A percentile compares a stretch with the other conserved stretches of the same genome.
These are phyloP conservation scores for Rhododendron molle DNA, from an alignment of 148 eudicot species.

Conservation along the genomic window DNA sequence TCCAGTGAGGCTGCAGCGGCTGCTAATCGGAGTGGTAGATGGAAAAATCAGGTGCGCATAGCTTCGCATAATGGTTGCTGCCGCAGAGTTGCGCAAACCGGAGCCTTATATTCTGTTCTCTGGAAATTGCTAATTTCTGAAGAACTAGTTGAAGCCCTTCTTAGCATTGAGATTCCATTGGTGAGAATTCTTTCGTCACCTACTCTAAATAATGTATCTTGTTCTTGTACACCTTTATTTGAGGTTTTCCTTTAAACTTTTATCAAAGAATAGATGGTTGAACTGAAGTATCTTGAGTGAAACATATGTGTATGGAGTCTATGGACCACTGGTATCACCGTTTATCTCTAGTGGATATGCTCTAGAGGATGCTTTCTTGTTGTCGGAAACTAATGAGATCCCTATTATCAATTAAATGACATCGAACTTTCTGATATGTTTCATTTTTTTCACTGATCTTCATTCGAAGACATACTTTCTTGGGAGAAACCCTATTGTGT, in stretches of 20 bases:
- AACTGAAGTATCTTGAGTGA: neutral
- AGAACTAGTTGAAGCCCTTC: slow-evolving; percentile 65
- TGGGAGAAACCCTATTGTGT: neutral
- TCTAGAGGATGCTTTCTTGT: neutral
- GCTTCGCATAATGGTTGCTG: slow-evolving; percentile 99
- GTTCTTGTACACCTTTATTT: neutral
- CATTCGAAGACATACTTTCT: neutral
- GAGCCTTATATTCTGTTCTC: slow-evolving; percentile 70
- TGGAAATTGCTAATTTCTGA: slow-evolving; percentile 90
- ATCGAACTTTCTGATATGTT: neutral
- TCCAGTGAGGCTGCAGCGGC: slow-evolving; percentile 81
- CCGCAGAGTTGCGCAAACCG: slow-evolving; percentile 74
- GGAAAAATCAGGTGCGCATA: slow-evolving; percentile 96
- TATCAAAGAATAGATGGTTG: neutral
- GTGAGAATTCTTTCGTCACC: slow-evolving; percentile 28
- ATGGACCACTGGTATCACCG: neutral
- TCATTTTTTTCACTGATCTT: neutral
- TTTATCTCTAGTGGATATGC: neutral
- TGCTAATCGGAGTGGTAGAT: slow-evolving; percentile 81
- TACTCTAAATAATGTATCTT: neutral
- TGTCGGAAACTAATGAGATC: neutral
- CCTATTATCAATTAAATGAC: neutral
- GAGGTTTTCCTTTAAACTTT: neutral
- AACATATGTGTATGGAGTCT: neutral
- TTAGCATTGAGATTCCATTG: slow-evolving; percentile 68